Base-by-base conservation (phyloP, 345 rosid genomes). In the Bruguiera gymnorhiza region DNA sequence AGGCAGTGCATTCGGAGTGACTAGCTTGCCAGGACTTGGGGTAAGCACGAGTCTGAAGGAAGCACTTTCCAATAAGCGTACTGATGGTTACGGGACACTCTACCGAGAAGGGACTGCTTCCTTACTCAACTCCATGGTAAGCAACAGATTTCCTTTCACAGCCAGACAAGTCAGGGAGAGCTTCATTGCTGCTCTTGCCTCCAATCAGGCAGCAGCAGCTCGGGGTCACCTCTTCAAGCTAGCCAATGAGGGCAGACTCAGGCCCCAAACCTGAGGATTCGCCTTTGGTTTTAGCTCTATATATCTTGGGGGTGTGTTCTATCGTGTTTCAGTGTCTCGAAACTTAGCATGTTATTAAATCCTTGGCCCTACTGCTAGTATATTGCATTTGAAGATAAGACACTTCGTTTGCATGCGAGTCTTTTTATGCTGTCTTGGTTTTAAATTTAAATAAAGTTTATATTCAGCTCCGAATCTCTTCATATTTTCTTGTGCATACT, bases 41-140 rank as follows among this genome's bases (percentile, higher is more conserved):
- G 24, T 93, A 29, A 86, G 74, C 62, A 80, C 79, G 84, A 90
- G 79, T 89, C 68, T 95, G 52, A 87, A 79, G n/a, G 88, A 95
- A 70, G 97, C 97, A 18, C 96, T 95, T 65, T 85, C 98, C 52
- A 90, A 91, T 81, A 77, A 83, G 4, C 86, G 89, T 2, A 68
- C 66, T 1, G 96, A 93, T 72, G 85, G 92, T 26, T 68, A 84
- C 36, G 97, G 98, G 0, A 66, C 78, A 4, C 97, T 93, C 63
- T 93, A 84, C 81, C 78, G 99, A 60, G 95, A 96, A 90, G 99
- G 96, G 18, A 87, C 97, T 53, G 99, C 99, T 15, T 78, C 99
- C 29, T 82, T 89, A 73, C 85, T 96, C 70, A 92, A 96, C 82
- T 96, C 99, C 71, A 71, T 96, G 95, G 90, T 79, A 1, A 84